Evolutionary conservation across 148 eudicot species (phyloP).

Genomic region (Rhododendron vialii): DNA sequence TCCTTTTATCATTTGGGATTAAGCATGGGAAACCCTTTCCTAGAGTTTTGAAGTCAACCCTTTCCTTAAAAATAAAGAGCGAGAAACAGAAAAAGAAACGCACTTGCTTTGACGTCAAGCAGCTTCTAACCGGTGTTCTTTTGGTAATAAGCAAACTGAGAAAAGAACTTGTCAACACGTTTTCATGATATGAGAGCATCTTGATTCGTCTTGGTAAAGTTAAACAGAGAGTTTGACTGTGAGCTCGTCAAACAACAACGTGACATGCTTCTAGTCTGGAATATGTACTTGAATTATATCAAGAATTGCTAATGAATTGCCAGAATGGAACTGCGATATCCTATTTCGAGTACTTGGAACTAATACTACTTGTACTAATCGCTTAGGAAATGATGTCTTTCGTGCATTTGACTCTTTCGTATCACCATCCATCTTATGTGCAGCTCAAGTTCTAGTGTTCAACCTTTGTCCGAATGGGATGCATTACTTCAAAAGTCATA

Average conservation of each 20-base stretch:
- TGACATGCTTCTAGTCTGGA: not conserved
- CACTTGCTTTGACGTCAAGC: not conserved
- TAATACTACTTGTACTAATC: not conserved
- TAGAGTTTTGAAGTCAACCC: not conserved
- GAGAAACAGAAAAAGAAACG: not conserved
- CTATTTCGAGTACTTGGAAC: not conserved
- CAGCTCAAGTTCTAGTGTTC: slow-evolving; percentile 5
- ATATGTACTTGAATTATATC: not conserved
- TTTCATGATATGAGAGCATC: not conserved
- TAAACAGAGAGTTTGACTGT: not conserved
- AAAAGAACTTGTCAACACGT: not conserved
- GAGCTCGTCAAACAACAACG: not conserved
- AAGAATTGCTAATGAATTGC: not conserved
- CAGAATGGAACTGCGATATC: not conserved
- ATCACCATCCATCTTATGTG: not conserved
- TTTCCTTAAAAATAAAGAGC: not conserved
- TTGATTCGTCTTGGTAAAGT: not conserved
- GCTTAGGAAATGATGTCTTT: not conserved
- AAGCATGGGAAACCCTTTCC: not conserved
- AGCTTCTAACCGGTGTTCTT: not conserved
- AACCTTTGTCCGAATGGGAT: slow-evolving; percentile 20
- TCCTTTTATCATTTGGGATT: not conserved
- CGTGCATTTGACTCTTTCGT: not conserved
- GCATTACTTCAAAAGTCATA: slow-evolving; percentile 28
- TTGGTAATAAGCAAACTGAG: not conserved